Evolutionary conservation across 306 rosid species (phyloP).

Genomic region (Fagus crenata): DNA sequence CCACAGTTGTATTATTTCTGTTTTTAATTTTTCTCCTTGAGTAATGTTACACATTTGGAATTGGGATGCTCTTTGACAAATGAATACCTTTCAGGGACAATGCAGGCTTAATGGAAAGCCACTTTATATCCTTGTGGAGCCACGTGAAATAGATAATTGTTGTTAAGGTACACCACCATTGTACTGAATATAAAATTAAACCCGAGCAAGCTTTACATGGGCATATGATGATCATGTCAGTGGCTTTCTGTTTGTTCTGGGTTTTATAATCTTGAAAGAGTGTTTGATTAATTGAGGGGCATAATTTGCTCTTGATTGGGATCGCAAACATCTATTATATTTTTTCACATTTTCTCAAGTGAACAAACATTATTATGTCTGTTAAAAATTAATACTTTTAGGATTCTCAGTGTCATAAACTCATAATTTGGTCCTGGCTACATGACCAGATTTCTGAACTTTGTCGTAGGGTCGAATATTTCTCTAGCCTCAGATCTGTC

Average conservation of each 20-base stretch:
- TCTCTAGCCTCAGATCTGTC: neutral
- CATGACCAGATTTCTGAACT: neutral
- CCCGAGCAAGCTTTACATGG: neutral
- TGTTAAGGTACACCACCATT: constrained; percentile 46
- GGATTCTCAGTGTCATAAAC: neutral
- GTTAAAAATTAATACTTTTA: neutral
- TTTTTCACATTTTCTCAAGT: neutral
- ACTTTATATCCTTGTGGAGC: constrained; percentile 89
- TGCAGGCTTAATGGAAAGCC: constrained; percentile 81
- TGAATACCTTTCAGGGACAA: constrained; percentile 63
- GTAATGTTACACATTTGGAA: constrained; percentile 18
- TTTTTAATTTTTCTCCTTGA: neutral
- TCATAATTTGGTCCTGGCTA: neutral
- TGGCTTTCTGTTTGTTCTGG: neutral
- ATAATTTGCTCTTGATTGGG: neutral
- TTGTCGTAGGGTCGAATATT: neutral
- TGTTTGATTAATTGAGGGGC: neutral
- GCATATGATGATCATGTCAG: neutral
- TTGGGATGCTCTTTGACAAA: constrained; percentile 24
- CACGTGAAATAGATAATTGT: constrained; percentile 56
- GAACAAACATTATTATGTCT: neutral
- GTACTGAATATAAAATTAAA: neutral
- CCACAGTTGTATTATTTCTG: neutral
- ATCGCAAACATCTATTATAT: neutral
- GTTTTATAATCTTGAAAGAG: neutral